These are phyloP conservation scores for Annona cherimola DNA, from an alignment of 164 flowering plant genomes.

Conservation along the genomic window DNA sequence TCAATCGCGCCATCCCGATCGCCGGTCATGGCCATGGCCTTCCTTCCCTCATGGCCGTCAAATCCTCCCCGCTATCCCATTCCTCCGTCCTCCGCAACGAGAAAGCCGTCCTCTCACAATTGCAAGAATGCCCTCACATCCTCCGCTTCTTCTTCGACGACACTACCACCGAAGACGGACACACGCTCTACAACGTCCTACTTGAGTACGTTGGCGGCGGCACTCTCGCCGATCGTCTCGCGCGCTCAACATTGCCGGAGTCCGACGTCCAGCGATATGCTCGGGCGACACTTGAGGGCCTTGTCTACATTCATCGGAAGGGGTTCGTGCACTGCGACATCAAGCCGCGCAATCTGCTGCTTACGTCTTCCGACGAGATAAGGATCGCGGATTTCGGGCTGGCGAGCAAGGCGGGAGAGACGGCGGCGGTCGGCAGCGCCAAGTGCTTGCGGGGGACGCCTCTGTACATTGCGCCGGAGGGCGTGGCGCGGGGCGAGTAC, in stretches of 20 bases:
- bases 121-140: constrained; percentile 34
- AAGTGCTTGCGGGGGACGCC: constrained; percentile 61
- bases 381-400: constrained; percentile 86
- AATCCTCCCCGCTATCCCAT: constrained; percentile 25
- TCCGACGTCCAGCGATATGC: constrained; percentile 35
- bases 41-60: constrained; percentile 46
- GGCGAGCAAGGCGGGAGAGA: constrained; percentile 37
- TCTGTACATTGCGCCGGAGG: constrained; percentile 73
- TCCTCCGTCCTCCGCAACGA: constrained; percentile 40
- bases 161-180: constrained; percentile 32
- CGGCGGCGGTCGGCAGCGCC: constrained; percentile 19
- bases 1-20: constrained; percentile 31
- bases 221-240: constrained; percentile 34
- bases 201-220: constrained; percentile 61
- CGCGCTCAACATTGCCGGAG: constrained; percentile 27
- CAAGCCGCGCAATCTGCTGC: constrained; percentile 55
- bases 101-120: constrained; percentile 24
- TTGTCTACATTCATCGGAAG: constrained; percentile 33
- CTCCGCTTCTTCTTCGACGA: constrained; percentile 42
- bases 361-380: constrained; percentile 22
- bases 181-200: constrained; percentile 40
- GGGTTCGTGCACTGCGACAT: constrained; percentile 82
- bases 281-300: constrained; percentile 39
- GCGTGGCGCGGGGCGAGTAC: constrained; percentile 35
- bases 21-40: not conserved